These are phyloP conservation scores for Psilocybe sp. DNA, from an alignment of 768 basidiomycete genomes.

Conservation along the genomic window DNA sequence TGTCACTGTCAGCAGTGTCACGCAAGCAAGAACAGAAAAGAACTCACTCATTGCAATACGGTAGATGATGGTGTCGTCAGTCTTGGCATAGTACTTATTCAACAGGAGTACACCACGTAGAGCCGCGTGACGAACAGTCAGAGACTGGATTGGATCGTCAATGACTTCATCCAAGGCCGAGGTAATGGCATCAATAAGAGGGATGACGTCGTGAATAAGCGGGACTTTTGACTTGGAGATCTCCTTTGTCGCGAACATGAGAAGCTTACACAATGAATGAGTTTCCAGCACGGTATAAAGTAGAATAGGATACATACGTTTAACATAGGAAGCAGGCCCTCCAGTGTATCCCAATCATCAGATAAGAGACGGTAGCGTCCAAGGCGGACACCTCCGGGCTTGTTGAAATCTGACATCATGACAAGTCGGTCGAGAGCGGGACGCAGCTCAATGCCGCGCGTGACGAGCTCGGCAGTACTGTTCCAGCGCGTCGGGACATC, in stretches of 20 bases:
- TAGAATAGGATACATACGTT: too few species aligned
- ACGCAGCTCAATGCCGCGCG: too few species aligned
- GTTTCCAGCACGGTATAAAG: too few species aligned
- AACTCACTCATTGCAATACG: slow-evolving; percentile 25
- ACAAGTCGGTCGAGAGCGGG: neutral
- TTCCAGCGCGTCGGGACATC: too few species aligned
- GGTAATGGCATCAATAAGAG: slow-evolving; percentile 21
- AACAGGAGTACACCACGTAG: slow-evolving; percentile 13
- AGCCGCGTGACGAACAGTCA: slow-evolving; percentile 17
- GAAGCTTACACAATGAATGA: too few species aligned
- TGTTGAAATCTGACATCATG: slow-evolving; percentile 15
- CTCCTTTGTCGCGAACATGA: slow-evolving; percentile 18
- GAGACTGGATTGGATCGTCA: slow-evolving; percentile 6
- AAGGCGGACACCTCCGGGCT: slow-evolving; percentile 10
- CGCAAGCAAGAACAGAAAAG: too few species aligned
- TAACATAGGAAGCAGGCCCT: slow-evolving; percentile 15
- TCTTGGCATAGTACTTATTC: slow-evolving; percentile 24
- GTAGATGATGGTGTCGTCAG: slow-evolving; percentile 19
- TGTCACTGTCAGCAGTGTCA: too few species aligned
- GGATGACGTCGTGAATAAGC: slow-evolving; percentile 25
- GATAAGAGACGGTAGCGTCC: slow-evolving; percentile 9
- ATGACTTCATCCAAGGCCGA: slow-evolving; percentile 13
- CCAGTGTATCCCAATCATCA: slow-evolving; percentile 19
- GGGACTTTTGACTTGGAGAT: slow-evolving; percentile 15
- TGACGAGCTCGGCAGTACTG: too few species aligned